Conservation (phyloP, 768 basidiomycete genomes). For the Tulasnella sp. region DNA sequence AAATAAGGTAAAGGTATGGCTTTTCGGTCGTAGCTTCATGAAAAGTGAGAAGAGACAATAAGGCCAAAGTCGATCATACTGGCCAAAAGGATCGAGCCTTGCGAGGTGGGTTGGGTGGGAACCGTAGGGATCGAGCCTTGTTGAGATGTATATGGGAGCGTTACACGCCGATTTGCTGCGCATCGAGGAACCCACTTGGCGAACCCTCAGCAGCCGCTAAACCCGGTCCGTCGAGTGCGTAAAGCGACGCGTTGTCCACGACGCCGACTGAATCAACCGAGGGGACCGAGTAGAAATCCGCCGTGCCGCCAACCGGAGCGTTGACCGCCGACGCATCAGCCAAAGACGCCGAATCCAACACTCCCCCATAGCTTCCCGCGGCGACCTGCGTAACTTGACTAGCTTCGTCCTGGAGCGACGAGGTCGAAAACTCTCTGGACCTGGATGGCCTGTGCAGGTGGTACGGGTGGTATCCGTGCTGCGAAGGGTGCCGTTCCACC, state of each 20-base stretch:
- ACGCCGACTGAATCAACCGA: not conserved
- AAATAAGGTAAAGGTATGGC: too few species aligned
- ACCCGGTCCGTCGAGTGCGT: not conserved
- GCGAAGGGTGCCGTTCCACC: not conserved
- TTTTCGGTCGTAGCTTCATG: too few species aligned
- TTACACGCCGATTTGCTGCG: constrained; percentile 11
- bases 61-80: too few species aligned
- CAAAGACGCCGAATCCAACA: not conserved
- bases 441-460: constrained; percentile 4
- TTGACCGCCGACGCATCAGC: not conserved
- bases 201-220: not conserved
- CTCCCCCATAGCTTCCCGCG: not conserved
- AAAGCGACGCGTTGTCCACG: not conserved
- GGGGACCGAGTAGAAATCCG: constrained; percentile 1
- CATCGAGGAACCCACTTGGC: constrained; percentile 7
- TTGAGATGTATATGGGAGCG: too few species aligned
- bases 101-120: too few species aligned
- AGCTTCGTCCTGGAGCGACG: not conserved
- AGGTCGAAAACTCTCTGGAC: constrained; percentile 15
- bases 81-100: too few species aligned
- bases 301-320: not conserved
- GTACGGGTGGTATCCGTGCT: constrained; percentile 24
- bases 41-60: too few species aligned
- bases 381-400: not conserved
- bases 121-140: too few species aligned